Conservation (phyloP, 306 rosid species). For the Ormosia semicastrata region DNA sequence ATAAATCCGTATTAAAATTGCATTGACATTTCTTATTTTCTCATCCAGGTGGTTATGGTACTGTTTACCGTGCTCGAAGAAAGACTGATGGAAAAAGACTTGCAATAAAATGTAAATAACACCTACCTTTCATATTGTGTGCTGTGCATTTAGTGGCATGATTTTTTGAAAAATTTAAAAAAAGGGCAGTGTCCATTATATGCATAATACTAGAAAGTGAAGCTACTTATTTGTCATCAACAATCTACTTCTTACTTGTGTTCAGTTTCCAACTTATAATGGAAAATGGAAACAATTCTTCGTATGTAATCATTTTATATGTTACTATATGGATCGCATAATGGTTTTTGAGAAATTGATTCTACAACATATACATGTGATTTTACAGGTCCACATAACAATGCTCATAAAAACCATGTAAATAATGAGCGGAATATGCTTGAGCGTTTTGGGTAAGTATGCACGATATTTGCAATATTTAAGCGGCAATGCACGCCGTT, state of each 20-base stretch:
- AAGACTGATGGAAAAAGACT: conserved; percentile 53
- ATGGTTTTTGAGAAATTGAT: not conserved
- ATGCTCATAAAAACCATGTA: conserved; percentile 59
- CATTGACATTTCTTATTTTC: conserved; percentile 16
- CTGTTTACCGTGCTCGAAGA: conserved; percentile 64
- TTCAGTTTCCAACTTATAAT: conserved; percentile 11
- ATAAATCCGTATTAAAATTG: not conserved
- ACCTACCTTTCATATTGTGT: conserved; percentile 10
- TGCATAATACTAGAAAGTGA: not conserved
- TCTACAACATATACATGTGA: conserved; percentile 15
- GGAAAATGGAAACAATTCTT: not conserved
- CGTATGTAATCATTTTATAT: not conserved
- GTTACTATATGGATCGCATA: not conserved
- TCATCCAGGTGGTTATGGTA: conserved; percentile 73
- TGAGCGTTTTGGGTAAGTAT: conserved; percentile 71
- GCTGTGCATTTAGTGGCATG: not conserved
- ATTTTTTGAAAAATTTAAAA: not conserved
- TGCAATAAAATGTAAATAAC: conserved; percentile 61
- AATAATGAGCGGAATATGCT: conserved; percentile 69
- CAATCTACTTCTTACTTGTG: not conserved
- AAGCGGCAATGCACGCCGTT: not conserved
- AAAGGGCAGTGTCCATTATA: not conserved
- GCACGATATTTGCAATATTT: not conserved
- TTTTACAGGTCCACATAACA: conserved; percentile 64
- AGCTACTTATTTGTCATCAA: not conserved